phyloP scores from a whole-genome alignment of 169 alveolate genomes.

The Plasmodium malariae region DNA sequence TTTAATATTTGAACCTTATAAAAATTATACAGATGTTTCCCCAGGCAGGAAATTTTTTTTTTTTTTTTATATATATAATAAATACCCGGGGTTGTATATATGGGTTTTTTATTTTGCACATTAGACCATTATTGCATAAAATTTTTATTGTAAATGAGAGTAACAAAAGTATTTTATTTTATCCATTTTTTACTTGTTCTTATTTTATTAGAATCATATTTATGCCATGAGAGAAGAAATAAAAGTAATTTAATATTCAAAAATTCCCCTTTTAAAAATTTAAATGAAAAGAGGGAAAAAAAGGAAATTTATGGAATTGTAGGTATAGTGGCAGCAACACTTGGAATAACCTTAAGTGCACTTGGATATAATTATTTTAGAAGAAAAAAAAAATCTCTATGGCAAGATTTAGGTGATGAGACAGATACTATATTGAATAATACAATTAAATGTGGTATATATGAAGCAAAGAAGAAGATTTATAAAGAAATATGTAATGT shows the following conservation, averaged over 20 bases:
- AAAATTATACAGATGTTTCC: neutral
- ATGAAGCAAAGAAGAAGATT: conserved; percentile 15
- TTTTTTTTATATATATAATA: neutral
- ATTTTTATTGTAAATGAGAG: neutral
- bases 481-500: neutral
- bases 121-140: neutral
- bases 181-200: conserved; percentile 6
- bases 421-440: conserved; percentile 17
- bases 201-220: conserved; percentile 1
- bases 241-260: neutral
- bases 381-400: conserved; percentile 18
- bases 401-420: conserved; percentile 19
- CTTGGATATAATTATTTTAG: neutral
- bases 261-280: neutral
- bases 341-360: conserved; percentile 7
- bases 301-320: neutral
- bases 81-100: too few relatives aligned
- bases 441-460: conserved; percentile 22
- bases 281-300: conserved; percentile 1
- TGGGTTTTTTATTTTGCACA: conserved; percentile 3
- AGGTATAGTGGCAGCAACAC: neutral
- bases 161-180: neutral
- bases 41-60: neutral
- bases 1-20: neutral
- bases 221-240: conserved; percentile 5